Conservation (phyloP, 2,329 filamentous ascomycete species). For the Colletotrichum coccodes region DNA sequence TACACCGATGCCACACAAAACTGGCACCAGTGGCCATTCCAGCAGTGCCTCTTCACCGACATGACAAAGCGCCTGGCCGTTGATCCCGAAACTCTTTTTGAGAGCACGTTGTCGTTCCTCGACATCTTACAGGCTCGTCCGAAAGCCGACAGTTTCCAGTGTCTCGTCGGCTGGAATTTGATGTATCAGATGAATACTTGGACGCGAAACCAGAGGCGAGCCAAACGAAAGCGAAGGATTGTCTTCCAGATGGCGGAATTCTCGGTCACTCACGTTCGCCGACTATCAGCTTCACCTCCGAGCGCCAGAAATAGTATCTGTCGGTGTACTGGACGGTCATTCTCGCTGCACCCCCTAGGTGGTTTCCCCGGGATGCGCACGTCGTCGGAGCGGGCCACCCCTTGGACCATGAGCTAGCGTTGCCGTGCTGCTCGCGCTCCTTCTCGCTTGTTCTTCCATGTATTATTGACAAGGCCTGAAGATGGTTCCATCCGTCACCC, state of each 20-base stretch:
- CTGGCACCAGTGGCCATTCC: not conserved
- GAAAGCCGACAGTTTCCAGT: conserved; percentile 6
- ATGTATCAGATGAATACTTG: conserved; percentile 18
- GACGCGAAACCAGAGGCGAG: not conserved
- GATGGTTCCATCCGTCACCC: conserved; percentile 15
- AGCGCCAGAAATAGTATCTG: conserved; percentile 1
- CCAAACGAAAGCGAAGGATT: no score
- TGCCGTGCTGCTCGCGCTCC: not conserved
- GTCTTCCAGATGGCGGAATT: conserved; percentile 1
- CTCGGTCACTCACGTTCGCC: not conserved
- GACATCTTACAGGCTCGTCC: conserved; percentile 22
- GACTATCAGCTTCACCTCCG: not conserved
- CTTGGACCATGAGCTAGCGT: conserved; percentile 19
- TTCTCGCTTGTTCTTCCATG: not conserved
- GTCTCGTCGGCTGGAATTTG: conserved; percentile 24
- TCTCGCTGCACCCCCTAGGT: conserved; percentile 17
- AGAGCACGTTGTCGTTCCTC: conserved; percentile 20
- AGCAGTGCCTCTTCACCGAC: conserved; percentile 3
- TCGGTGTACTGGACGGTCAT: not conserved
- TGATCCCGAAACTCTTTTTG: conserved; percentile 27
- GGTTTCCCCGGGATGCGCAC: conserved; percentile 16
- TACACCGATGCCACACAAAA: not conserved
- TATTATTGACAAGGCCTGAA: not conserved
- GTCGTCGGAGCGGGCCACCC: conserved; percentile 23
- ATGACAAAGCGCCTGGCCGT: conserved; percentile 20